These are phyloP conservation scores for Potentilla sterilis DNA, from an alignment of 306 rosid species.

Conservation along the genomic window DNA sequence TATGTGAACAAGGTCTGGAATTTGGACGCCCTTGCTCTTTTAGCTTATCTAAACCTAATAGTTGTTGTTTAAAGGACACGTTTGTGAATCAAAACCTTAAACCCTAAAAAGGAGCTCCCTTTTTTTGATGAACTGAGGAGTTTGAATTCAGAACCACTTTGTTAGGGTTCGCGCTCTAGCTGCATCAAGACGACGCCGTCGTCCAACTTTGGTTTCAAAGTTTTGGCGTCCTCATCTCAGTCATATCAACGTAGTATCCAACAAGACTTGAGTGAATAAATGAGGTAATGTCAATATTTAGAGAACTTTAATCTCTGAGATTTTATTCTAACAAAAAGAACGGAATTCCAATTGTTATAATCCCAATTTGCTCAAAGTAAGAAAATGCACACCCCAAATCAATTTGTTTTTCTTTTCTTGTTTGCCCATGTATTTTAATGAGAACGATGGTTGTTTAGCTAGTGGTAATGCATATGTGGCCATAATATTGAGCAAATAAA, in stretches of 20 bases:
- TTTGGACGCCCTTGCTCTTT: background rate
- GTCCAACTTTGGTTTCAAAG: too few species aligned
- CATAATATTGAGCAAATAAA: background rate
- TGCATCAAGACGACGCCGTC: too few species aligned
- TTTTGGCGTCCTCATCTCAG: too few species aligned
- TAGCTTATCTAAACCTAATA: background rate
- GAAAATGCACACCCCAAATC: background rate
- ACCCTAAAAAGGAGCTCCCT: too few species aligned
- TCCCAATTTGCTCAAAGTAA: conserved; percentile 13
- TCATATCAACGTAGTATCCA: too few species aligned
- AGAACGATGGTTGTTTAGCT: background rate
- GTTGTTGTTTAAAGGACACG: too few species aligned
- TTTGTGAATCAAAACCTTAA: too few species aligned
- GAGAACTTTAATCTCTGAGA: background rate
- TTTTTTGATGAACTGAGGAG: too few species aligned
- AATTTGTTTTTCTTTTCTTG: background rate
- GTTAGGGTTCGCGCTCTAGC: too few species aligned
- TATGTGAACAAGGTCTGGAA: background rate
- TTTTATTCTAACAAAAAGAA: background rate
- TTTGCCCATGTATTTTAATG: background rate
- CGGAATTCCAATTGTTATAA: background rate
- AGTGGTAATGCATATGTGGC: background rate
- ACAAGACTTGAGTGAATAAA: too few species aligned
- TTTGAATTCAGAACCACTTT: too few species aligned
- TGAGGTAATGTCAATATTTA: background rate